Conservation (phyloP, 2,329 filamentous ascomycete species). For the Cercospora janseana region DNA sequence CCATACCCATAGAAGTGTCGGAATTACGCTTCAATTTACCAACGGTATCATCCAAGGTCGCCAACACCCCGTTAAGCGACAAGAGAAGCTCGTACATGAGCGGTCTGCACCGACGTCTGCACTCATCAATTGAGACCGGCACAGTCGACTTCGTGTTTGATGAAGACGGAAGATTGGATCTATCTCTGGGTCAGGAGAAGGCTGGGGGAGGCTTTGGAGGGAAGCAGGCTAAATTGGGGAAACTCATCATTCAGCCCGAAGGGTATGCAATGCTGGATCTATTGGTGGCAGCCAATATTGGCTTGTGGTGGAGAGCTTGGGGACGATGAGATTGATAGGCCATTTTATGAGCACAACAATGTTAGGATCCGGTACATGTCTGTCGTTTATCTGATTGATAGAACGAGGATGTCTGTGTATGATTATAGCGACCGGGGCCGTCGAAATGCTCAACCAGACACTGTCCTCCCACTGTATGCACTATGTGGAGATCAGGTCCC, state of each 20-base stretch:
- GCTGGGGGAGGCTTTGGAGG: conserved; percentile 85
- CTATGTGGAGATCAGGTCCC: too few species aligned
- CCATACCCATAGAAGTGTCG: conserved; percentile 58
- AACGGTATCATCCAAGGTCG: conserved; percentile 42
- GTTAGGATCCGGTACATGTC: not conserved
- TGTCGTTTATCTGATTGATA: not conserved
- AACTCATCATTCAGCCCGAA: conserved; percentile 84
- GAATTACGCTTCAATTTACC: conserved; percentile 90
- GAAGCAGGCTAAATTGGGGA: conserved; percentile 87
- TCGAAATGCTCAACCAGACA: too few species aligned
- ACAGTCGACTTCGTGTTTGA: conserved; percentile 28
- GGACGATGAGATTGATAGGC: conserved; percentile 1
- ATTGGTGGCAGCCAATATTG: conserved; percentile 85
- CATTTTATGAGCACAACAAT: too few species aligned
- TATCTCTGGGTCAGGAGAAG: conserved; percentile 75
- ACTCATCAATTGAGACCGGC: conserved; percentile 19
- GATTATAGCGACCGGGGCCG: too few species aligned
- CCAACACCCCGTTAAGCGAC: conserved; percentile 32
- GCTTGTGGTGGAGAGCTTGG: conserved; percentile 85
- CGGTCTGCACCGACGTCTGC: conserved; percentile 15
- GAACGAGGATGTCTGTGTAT: not conserved
- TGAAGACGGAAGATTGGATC: conserved; percentile 57
- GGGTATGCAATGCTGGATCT: conserved; percentile 95
- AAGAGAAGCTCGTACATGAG: conserved; percentile 32
- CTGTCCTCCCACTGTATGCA: too few species aligned